Evolutionary conservation across 495 filamentous ascomycete species (phyloP).

Genomic region (Neurospora sp.): DNA sequence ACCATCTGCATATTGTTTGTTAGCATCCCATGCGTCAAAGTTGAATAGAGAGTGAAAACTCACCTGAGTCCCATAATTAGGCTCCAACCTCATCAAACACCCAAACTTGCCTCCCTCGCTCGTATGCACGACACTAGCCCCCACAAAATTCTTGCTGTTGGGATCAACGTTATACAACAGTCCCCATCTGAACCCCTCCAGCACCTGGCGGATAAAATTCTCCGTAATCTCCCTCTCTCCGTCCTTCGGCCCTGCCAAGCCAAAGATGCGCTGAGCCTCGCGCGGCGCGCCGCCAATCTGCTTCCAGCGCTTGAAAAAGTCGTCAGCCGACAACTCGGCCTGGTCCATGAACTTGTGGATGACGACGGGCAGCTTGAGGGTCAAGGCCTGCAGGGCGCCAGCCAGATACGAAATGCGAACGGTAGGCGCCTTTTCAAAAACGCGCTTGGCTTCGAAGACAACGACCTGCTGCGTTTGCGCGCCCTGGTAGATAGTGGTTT

Average conservation of each 20-base stretch:
- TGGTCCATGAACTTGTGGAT: slow-evolving; percentile 96
- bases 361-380: slow-evolving; percentile 78
- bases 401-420: slow-evolving; percentile 91
- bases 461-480: slow-evolving; percentile 86
- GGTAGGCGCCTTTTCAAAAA: slow-evolving; percentile 79
- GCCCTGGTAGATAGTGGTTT: slow-evolving; percentile 64
- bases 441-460: slow-evolving; percentile 76
- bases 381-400: slow-evolving; percentile 86
- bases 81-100: slow-evolving; percentile 86
- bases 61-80: slow-evolving; percentile 86
- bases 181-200: slow-evolving; percentile 82
- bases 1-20: slow-evolving; percentile 59
- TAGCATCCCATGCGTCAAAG: neutral
- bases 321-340: slow-evolving; percentile 70
- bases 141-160: slow-evolving; percentile 86
- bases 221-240: slow-evolving; percentile 42
- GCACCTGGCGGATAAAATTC: slow-evolving; percentile 52
- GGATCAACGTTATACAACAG: slow-evolving; percentile 78
- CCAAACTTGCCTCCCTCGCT: slow-evolving; percentile 80
- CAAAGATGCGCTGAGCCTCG: slow-evolving; percentile 81
- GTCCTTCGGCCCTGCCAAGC: slow-evolving; percentile 40
- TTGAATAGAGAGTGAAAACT: neutral
- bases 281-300: slow-evolving; percentile 86
- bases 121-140: slow-evolving; percentile 83
- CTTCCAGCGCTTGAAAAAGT: slow-evolving; percentile 98